Evolutionary conservation across 2,329 filamentous ascomycete genomes (phyloP), one percentile per base, ranked within the genome.

Genomic region (Scedosporium aurantiacum): DNA sequence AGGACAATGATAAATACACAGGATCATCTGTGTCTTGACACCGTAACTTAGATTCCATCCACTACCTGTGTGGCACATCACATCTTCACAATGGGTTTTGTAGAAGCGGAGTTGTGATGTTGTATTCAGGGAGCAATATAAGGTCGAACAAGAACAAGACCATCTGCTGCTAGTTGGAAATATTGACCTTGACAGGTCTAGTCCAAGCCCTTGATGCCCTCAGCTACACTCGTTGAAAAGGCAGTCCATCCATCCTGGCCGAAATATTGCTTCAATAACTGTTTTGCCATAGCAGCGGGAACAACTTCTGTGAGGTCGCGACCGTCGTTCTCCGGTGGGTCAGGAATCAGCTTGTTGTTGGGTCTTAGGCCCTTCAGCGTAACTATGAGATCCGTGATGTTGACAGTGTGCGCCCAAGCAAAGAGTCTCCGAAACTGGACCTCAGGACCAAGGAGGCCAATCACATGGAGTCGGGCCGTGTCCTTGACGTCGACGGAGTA

Each of bases 311-410:
- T 64, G 14, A 62, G 40, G 10, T 64, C 63, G 1, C 41, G 43
- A 14, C 62, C 63, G 55, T 61, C 62, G n/a, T 37, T 21, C 23
- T 28, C 55, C 16, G 57, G 40, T n/a, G 60, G 54, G 16, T 61
- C 54, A 41, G 63, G 63, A 5, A 64, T 64, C 18, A 60, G 18
- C 41, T 61, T 62, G n/a, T 64, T 64, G 12, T 64, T 47, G 16
- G 63, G 63, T 14, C 63, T 60, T 6, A 64, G 54, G 41, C 52
- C 50, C 14, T 28, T 54, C 7, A 64, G 18, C 4, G 32, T 28
- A n/a, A 61, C 47, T 14, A 64, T 59, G 14, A 64, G 28, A n/a
- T 64, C 63, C 0, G 60, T 58, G 3, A 28, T 52, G 60, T 61
- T 64, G 41, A 60, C 28, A 23, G 50, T 5, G 23, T 25, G 50